Base-by-base conservation (phyloP, 129 eudicot genomes). In the Daucus carota region DNA sequence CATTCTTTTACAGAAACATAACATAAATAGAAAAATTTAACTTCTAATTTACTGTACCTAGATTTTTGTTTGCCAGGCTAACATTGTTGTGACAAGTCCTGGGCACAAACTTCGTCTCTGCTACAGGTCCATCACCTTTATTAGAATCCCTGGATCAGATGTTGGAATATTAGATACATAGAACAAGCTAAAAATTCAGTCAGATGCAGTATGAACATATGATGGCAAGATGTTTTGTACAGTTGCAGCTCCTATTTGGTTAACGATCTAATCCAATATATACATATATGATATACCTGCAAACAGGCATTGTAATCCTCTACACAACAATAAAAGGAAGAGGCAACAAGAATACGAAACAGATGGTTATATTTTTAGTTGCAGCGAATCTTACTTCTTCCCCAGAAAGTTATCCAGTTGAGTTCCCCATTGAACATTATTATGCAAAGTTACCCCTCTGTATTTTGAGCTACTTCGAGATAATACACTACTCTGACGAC, bases 351-450 rank as follows among this genome's bases (percentile, higher is more conserved):
- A 57, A 57, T 57, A n/a, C 1, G 65, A 9, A 57, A 57, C 65
- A n/a, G 14, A 57, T n/a, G 31, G 16, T 57, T n/a, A 57, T 57
- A 57, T 31, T n/a, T n/a, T 57, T 1, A 57, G 15, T 57, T n/a
- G 65, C 31, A 24, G 31, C 10, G 15, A 68, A 52, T 46, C 91
- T 88, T 75, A 91, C 97, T 88, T 91, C 81, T 88, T 91, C 80
- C 97, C 94, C 41, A 88, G 83, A 20, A 91, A 85, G 75, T 91
- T 95, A 45, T 94, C 97, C 94, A 87, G 88, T 60, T 94, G 85
- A 70, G 90, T 94, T 84, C 89, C 97, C 97, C 97, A 91, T 85
- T 92, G 78, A 77, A 92, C 94, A 76, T 90, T 88, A 80, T 88
- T 91, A 74, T 88, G 94, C 57, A 91, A 66, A 1, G 93, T 88